Evolutionary conservation across 805 yeast species (phyloP).

Genomic region (Lachancea dasiensis): DNA sequence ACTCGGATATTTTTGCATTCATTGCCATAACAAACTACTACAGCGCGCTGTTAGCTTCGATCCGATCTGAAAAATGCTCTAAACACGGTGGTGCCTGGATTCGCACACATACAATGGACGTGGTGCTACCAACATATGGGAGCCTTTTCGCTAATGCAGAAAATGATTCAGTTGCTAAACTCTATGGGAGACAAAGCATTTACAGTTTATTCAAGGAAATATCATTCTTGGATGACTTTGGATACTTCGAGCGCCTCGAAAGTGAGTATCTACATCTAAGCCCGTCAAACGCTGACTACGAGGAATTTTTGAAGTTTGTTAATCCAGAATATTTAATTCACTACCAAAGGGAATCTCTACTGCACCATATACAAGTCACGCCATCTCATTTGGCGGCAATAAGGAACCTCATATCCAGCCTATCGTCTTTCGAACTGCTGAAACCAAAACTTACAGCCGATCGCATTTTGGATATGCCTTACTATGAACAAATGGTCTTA

Average conservation of each 20-base stretch:
- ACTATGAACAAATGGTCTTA: constrained; percentile 29
- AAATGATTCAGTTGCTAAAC: constrained; percentile 15
- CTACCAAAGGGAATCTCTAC: constrained; percentile 13
- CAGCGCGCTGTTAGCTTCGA: constrained; percentile 11
- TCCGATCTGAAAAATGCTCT: background rate
- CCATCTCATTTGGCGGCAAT: constrained; percentile 21
- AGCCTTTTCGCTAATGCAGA: constrained; percentile 17
- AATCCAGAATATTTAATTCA: constrained; percentile 25
- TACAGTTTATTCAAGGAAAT: constrained; percentile 22
- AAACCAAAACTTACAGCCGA: constrained; percentile 17
- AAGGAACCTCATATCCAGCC: constrained; percentile 22
- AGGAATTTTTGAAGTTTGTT: constrained; percentile 25
- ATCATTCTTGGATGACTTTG: constrained; percentile 21
- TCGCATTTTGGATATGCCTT: constrained; percentile 24
- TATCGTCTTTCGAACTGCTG: constrained; percentile 18
- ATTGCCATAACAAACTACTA: constrained; percentile 22
- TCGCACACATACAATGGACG: constrained; percentile 1
- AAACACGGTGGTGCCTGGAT: background rate
- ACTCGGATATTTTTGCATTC: constrained; percentile 22
- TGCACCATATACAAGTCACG: constrained; percentile 11
- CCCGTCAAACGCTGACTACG: constrained; percentile 12
- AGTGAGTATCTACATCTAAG: constrained; percentile 17
- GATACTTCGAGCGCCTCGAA: constrained; percentile 17
- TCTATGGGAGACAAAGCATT: constrained; percentile 18
- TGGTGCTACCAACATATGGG: constrained; percentile 14